phyloP scores from a whole-genome alignment of 176 grass and related monocot species.

The Carex kokanica region DNA sequence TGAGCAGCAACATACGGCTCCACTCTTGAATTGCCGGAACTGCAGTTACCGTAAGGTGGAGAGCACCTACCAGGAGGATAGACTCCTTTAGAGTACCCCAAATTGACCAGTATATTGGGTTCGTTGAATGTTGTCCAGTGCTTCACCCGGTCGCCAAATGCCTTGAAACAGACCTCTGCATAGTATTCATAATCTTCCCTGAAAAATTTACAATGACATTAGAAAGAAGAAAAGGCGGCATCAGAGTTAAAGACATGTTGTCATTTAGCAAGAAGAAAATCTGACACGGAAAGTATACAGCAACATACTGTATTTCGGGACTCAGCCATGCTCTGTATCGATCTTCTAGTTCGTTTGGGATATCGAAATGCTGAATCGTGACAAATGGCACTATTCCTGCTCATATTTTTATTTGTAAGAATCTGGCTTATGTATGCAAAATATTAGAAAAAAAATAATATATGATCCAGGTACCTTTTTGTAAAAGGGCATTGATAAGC shows the following conservation, averaged over 20 bases:
- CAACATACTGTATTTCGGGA: conserved; percentile 46
- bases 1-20: conserved; percentile 72
- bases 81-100: conserved; percentile 13
- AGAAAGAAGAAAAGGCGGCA: background rate
- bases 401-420: conserved; percentile 1
- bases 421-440: background rate
- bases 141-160: conserved; percentile 69
- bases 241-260: background rate
- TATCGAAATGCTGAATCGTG: conserved; percentile 50
- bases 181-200: conserved; percentile 57
- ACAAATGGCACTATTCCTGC: conserved; percentile 67
- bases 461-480: conserved; percentile 31
- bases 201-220: background rate
- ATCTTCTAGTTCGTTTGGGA: conserved; percentile 50
- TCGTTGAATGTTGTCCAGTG: conserved; percentile 61
- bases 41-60: conserved; percentile 45
- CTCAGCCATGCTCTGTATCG: conserved; percentile 53
- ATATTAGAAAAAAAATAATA: background rate
- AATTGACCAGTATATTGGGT: conserved; percentile 35
- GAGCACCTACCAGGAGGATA: conserved; percentile 53
- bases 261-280: background rate
- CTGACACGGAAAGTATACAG: background rate
- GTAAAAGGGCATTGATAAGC: conserved; percentile 36
- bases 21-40: conserved; percentile 48
- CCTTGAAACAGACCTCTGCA: conserved; percentile 57